phyloP scores from a whole-genome alignment of 1,139 yeast species.

The Yarrowia galli region DNA sequence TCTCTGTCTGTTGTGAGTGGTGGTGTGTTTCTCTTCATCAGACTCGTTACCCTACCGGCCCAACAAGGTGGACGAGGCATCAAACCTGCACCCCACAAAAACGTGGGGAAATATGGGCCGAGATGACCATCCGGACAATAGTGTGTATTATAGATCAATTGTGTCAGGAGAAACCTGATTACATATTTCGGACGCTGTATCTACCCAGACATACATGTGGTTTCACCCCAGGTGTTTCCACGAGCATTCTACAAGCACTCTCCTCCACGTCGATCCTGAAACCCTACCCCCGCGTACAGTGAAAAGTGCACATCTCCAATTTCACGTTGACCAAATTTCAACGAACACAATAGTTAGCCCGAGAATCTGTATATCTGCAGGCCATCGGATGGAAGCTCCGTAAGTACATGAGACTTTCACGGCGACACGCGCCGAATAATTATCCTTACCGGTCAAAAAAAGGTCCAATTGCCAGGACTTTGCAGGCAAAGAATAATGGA shows the following conservation, averaged over 20 bases:
- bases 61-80: constrained; percentile 30
- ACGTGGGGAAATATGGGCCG: constrained; percentile 37
- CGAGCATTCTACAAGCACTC: constrained; percentile 1
- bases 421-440: constrained; percentile 1
- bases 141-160: constrained; percentile 17
- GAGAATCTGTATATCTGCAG: not conserved
- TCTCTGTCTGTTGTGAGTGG: not conserved
- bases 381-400: not conserved
- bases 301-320: not conserved
- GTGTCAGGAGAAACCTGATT: not conserved
- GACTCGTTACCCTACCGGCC: constrained; percentile 25
- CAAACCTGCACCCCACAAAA: constrained; percentile 35
- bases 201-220: no score
- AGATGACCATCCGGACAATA: not conserved
- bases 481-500: constrained; percentile 21
- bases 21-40: not conserved
- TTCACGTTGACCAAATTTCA: not conserved
- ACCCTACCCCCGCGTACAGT: constrained; percentile 34
- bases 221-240: not conserved
- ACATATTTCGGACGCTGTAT: not conserved
- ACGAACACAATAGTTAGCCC: no score
- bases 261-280: constrained; percentile 24
- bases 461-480: not conserved
- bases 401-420: not conserved
- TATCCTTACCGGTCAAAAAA: not conserved